Base-by-base conservation (phyloP, 495 filamentous ascomycete genomes). In the Cenococcum geophilum region DNA sequence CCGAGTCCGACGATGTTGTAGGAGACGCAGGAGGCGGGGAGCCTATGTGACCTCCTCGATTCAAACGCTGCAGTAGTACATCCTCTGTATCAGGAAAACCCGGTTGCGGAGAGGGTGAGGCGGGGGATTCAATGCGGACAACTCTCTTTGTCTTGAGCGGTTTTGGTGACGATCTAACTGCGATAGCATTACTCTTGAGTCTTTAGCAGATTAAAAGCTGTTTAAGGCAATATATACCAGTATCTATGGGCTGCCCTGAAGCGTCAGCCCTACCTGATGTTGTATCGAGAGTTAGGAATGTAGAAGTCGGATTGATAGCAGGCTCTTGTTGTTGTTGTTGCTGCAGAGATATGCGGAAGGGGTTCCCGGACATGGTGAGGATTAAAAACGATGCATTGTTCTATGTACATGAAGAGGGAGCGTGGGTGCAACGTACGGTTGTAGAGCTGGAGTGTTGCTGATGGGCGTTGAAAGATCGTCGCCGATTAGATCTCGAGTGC, bases 331-430 rank as follows among this genome's bases (percentile, higher is more conserved):
- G 27, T 5, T 55, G 58, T 10, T 57, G 58, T 34, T 58, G 66
- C 16, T 43, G 47, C 16, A 56, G 66, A 58, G 66, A 69, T 12
- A 50, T 23, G 21, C 72, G 72, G 68, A 74, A 74, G 5, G 72
- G 71, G 49, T 74, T 74, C 62, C 72, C 71, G 6, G 72, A 73
- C 72, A 74, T 73, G 60, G 40, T 70, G 57, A 61, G 49, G 55
- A 56, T 49, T 64, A 65, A 25, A 27, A 63, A 66, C 66, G 65
- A 68, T 68, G 57, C 65, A 68, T 68, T 64, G 61, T 68, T 59
- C 60, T 61, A 61, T 68, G 47, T 61, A 68, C 65, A 64, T 55
- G 65, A 56, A 62, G 55, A 59, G 37, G 43, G 21, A 45, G 16
- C 32, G 42, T 42, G 53, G 48, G 16, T 18, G 50, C 55, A 60